Percentiles rank a stretch among this genome's conserved stretches.
Evolutionary conservation across 768 basidiomycete genomes (phyloP).

Genomic region (Collybia mongolica): DNA sequence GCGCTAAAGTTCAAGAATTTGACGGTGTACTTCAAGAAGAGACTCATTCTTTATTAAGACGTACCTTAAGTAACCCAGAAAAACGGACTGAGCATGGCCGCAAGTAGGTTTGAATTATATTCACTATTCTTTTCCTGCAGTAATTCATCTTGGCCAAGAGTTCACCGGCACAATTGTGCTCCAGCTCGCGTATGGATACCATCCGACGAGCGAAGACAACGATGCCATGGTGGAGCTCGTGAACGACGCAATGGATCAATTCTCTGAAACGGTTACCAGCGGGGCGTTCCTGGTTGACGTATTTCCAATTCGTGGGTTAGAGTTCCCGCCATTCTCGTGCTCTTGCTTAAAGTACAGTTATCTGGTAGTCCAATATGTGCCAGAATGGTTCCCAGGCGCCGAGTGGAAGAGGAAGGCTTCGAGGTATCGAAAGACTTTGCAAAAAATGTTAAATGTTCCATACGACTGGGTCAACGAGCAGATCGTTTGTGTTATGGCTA

Average conservation of each 20-base stretch:
- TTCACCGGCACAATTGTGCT: too few species aligned
- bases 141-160: too few species aligned
- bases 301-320: slow-evolving; percentile 20
- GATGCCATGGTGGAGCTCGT: slow-evolving; percentile 22
- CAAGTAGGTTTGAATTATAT: too few species aligned
- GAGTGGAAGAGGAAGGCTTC: slow-evolving; percentile 21
- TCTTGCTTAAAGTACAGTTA: background rate
- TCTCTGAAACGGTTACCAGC: slow-evolving; percentile 15
- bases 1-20: slow-evolving; percentile 15
- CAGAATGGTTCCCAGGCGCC: slow-evolving; percentile 31
- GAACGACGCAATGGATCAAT: slow-evolving; percentile 21
- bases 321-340: too few species aligned
- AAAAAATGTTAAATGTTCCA: slow-evolving; percentile 27
- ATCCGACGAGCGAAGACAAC: slow-evolving; percentile 11
- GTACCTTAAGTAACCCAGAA: background rate
- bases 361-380: slow-evolving; percentile 20
- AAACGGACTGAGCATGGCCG: too few species aligned
- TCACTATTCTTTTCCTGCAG: too few species aligned
- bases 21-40: slow-evolving; percentile 10
- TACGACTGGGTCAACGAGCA: slow-evolving; percentile 42
- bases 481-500: slow-evolving; percentile 35
- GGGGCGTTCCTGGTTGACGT: slow-evolving; percentile 27
- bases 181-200: too few species aligned
- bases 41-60: slow-evolving; percentile 8
- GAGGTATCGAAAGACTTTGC: slow-evolving; percentile 10